phyloP scores from a whole-genome alignment of 148 eudicot genomes.

The Salicornia ramosissima region DNA sequence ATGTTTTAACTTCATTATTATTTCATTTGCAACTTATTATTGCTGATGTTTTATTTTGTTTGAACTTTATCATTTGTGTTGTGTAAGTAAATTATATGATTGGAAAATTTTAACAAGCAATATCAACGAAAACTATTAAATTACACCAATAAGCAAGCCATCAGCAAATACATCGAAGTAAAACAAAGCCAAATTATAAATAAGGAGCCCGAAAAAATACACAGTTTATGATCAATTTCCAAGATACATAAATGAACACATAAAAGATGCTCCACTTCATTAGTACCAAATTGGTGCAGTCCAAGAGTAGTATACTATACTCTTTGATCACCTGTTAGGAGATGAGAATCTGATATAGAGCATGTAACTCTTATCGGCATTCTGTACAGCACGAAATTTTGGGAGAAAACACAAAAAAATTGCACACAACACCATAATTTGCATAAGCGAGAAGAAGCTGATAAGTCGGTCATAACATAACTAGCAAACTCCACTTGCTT shows the following conservation, averaged over 20 bases:
- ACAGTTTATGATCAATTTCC: background rate
- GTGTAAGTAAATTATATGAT: no score
- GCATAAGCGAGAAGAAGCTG: background rate
- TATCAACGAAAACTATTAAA: no score
- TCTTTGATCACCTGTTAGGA: background rate
- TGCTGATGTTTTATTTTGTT: no score
- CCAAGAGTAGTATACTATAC: background rate
- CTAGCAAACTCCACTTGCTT: constrained; percentile 33
- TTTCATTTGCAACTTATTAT: no score
- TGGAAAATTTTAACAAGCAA: no score
- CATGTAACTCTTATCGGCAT: background rate
- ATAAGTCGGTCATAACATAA: no score
- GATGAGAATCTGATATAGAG: background rate
- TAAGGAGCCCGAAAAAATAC: background rate
- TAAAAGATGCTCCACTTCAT: background rate
- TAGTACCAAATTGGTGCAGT: background rate
- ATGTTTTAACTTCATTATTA: no score
- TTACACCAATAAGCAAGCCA: background rate
- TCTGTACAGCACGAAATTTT: background rate
- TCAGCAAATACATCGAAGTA: background rate
- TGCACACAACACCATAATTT: background rate
- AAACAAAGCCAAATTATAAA: background rate
- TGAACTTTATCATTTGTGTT: no score
- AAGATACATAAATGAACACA: background rate
- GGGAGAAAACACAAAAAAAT: background rate